Base-by-base conservation (phyloP, 306 rosid genomes). In the Vicia villosa region DNA sequence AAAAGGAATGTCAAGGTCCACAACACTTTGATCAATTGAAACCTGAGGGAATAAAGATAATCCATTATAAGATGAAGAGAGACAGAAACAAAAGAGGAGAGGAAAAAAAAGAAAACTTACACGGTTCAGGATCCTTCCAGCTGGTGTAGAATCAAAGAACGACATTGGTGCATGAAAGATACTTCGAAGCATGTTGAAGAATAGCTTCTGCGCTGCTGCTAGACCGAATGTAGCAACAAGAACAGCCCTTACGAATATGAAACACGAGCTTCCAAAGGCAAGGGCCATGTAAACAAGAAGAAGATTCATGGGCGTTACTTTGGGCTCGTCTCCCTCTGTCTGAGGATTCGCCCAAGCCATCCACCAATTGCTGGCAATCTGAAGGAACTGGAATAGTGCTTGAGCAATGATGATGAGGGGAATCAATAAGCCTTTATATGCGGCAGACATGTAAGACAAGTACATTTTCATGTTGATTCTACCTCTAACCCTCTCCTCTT, bases 331-430 rank as follows among this genome's bases (percentile, higher is more conserved):
- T 75, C 97, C 96, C 83, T 83, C 91, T 8, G 99, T 95, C 84
- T 91, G 99, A 76, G 99, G 99, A 83, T 95, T 95, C 20, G 97
- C 99, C 99, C 97, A 95, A 67, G 99, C 99, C 99, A 95, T 95
- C 99, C 99, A 95, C 99, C 99, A 95, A 81, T 86, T 95, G 72
- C 99, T 91, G 60, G 99, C 95, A 77, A 95, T 95, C 85, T 95
- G 99, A 79, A 95, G 99, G 86, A 95, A 95, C 79, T 95, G 99
- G 86, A 95, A 95, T 28, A 91, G 67, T 62, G 85, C 20, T 82
- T 95, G 99, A 15, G 99, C 96, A 66, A 87, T 68, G 56, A 95
- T 86, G 77, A 95, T 95, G 65, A 81, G 96, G 8, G 99, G 99
- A 80, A 95, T 87, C 79, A 95, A 78, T 21, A 78, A 69, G 34